These are phyloP conservation scores for Trichocladium uniseriatum DNA, from an alignment of 495 filamentous ascomycete genomes.

Conservation along the genomic window DNA sequence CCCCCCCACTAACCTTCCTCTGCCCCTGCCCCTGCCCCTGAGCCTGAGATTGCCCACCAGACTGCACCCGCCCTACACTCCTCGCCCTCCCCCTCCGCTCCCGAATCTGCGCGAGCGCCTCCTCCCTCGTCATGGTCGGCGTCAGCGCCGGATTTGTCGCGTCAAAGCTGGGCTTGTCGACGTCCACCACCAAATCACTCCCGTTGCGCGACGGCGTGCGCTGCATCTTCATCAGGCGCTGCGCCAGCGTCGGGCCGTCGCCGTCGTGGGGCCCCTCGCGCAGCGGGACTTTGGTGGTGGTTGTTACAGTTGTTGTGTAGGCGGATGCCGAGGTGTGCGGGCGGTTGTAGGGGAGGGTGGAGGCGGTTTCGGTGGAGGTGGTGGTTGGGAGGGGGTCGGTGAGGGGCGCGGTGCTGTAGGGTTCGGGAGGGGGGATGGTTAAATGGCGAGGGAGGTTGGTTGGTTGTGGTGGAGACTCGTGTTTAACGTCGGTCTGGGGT, in stretches of 20 bases:
- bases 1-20: neutral
- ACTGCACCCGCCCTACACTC: constrained; percentile 12
- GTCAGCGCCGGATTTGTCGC: constrained; percentile 40
- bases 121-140: constrained; percentile 48
- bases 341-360: neutral
- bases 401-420: neutral
- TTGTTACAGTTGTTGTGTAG: constrained; percentile 30
- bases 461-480: neutral
- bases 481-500: neutral
- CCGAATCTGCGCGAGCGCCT: constrained; percentile 48
- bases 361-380: neutral
- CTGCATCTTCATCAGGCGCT: constrained; percentile 19
- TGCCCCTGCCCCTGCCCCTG: neutral
- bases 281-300: constrained; percentile 41
- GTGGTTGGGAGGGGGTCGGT: neutral
- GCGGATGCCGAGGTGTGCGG: constrained; percentile 24
- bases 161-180: constrained; percentile 33
- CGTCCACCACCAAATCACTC: no score
- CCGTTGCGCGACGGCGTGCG: constrained; percentile 28
- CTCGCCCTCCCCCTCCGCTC: constrained; percentile 41
- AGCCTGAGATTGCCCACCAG: neutral
- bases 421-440: neutral
- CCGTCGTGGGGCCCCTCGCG: constrained; percentile 22
- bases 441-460: neutral
- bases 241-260: constrained; percentile 20